These are phyloP conservation scores for Trichoderma sp. DNA, from an alignment of 2,329 filamentous ascomycete species.

Conservation along the genomic window DNA sequence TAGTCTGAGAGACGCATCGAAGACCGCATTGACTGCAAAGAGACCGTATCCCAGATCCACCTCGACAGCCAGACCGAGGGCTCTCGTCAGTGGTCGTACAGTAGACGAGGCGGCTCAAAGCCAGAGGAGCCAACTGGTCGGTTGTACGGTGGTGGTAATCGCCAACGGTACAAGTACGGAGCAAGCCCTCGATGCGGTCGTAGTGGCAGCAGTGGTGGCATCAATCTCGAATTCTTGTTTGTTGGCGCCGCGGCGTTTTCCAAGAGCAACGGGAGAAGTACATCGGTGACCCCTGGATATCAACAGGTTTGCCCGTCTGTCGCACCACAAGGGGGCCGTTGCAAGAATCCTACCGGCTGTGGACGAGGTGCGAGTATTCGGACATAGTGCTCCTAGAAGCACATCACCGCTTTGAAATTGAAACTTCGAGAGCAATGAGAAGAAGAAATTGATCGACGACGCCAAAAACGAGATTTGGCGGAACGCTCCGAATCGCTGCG, in stretches of 20 bases:
- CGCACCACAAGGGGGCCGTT: constrained; percentile 11
- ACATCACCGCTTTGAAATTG: constrained; percentile 8
- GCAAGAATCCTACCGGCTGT: not conserved
- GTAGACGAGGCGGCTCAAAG: constrained; percentile 1
- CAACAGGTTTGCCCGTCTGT: constrained; percentile 1
- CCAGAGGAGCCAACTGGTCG: constrained; percentile 12
- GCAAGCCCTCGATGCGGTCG: not conserved
- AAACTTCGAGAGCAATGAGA: not conserved
- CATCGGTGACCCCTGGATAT: constrained; percentile 1
- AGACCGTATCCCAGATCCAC: constrained; percentile 13
- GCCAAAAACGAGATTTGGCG: constrained; percentile 22
- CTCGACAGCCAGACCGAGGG: constrained; percentile 3
- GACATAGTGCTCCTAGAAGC: constrained; percentile 1
- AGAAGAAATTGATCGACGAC: constrained; percentile 21
- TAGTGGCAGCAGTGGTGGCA: not conserved
- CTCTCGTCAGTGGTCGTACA: not conserved
- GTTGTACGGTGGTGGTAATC: not conserved
- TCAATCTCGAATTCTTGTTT: not conserved
- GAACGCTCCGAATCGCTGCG: constrained; percentile 26
- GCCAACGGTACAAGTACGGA: constrained; percentile 14
- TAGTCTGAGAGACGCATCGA: constrained; percentile 22
- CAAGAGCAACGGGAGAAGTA: constrained; percentile 3
- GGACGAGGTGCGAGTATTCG: too few species aligned
- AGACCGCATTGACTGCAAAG: constrained; percentile 23
- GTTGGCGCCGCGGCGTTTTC: not conserved